phyloP scores from a whole-genome alignment of 1,284 basidiomycete species.

The Tilletia indica region DNA sequence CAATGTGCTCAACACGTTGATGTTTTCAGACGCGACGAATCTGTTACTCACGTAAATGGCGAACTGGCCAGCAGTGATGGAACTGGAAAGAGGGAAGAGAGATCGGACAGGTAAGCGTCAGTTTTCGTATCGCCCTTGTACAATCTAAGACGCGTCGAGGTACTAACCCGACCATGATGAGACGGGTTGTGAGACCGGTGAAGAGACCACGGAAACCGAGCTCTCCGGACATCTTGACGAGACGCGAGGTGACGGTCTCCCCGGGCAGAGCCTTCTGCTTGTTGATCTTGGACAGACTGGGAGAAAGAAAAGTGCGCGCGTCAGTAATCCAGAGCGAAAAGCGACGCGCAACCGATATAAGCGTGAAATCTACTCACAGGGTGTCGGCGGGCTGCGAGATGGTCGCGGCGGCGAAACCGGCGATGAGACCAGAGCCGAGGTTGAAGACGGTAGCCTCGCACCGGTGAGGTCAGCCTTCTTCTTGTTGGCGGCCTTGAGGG shows the following conservation, averaged over 20 bases:
- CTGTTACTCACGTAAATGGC: slow-evolving; percentile 56
- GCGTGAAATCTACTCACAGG: slow-evolving; percentile 19
- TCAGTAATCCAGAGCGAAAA: not conserved
- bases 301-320: not conserved
- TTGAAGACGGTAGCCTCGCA: slow-evolving; percentile 47
- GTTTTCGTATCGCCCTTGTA: not conserved
- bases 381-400: slow-evolving; percentile 56
- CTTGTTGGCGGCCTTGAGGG: slow-evolving; percentile 59
- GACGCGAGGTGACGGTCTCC: slow-evolving; percentile 60
- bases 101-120: not conserved
- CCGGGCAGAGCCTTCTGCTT: slow-evolving; percentile 64
- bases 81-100: slow-evolving; percentile 50
- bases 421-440: slow-evolving; percentile 54
- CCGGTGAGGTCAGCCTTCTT: slow-evolving; percentile 59
- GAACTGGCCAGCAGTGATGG: slow-evolving; percentile 61
- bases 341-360: too few relatives aligned
- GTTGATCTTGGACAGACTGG: slow-evolving; percentile 62
- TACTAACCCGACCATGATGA: slow-evolving; percentile 37
- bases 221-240: slow-evolving; percentile 59
- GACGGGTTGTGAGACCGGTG: slow-evolving; percentile 59
- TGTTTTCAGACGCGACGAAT: not conserved
- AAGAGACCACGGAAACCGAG: slow-evolving; percentile 62
- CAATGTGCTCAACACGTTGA: not conserved
- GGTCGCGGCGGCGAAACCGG: slow-evolving; percentile 55
- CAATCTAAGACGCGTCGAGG: not conserved